Conservation (phyloP, 768 basidiomycete genomes). For the Xerocomellus dryophilus region DNA sequence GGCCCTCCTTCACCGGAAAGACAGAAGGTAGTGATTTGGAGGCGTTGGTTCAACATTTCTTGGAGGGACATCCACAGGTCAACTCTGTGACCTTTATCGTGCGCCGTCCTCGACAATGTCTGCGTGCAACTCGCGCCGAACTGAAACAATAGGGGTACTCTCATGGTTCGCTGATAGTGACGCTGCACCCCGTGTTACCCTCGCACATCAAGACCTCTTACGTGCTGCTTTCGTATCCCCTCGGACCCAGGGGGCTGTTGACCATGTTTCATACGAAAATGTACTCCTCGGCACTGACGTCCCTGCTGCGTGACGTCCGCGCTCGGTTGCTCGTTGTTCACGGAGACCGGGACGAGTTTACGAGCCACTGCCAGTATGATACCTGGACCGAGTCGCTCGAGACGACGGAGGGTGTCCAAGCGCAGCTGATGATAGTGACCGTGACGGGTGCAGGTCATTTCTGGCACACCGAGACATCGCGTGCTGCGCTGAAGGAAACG, state of each 20-base stretch:
- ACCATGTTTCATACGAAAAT: constrained; percentile 61
- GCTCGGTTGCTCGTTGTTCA: constrained; percentile 60
- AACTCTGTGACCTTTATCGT: constrained; percentile 59
- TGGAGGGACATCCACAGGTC: constrained; percentile 42
- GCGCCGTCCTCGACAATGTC: constrained; percentile 24
- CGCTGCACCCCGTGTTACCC: constrained; percentile 56
- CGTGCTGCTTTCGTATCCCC: constrained; percentile 73
- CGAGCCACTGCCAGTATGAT: constrained; percentile 50
- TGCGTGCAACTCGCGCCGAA: constrained; percentile 3
- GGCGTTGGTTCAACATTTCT: constrained; percentile 55
- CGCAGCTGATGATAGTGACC: constrained; percentile 32
- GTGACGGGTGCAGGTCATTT: constrained; percentile 61
- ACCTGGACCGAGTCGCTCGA: constrained; percentile 49
- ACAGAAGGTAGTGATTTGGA: constrained; percentile 69
- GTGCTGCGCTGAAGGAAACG: constrained; percentile 17
- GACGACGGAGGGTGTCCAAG: constrained; percentile 20
- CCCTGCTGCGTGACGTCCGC: constrained; percentile 44
- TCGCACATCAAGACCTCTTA: constrained; percentile 55
- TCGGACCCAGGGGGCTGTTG: constrained; percentile 62
- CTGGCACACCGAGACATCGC: constrained; percentile 46
- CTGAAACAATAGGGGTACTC: constrained; percentile 68
- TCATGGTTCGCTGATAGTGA: constrained; percentile 71
- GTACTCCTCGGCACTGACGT: constrained; percentile 51
- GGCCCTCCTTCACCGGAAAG: constrained; percentile 69
- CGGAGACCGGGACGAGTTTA: constrained; percentile 74